These are phyloP conservation scores for Botrytis cinerea DNA, from an alignment of 2,329 filamentous ascomycete genomes.

Conservation along the genomic window DNA sequence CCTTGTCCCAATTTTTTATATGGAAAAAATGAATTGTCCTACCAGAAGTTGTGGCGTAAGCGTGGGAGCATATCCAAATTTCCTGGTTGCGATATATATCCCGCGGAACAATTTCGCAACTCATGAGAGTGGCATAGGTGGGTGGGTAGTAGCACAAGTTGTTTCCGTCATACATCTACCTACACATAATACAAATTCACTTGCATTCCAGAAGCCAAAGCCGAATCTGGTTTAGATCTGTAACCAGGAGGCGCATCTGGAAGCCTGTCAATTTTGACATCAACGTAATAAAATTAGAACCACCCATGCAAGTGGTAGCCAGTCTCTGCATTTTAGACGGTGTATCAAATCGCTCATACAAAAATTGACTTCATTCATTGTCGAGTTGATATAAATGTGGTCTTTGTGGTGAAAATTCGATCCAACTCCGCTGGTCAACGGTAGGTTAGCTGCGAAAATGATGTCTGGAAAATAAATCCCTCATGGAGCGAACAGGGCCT, in stretches of 20 bases:
- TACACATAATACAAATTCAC: slow-evolving; percentile 3
- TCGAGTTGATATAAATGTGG: not conserved
- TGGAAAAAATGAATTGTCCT: not conserved
- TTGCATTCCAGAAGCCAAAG: slow-evolving; percentile 3
- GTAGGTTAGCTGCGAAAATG: not conserved
- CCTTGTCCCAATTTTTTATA: not conserved
- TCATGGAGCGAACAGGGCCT: not conserved
- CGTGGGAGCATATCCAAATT: not conserved
- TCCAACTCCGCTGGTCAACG: not conserved
- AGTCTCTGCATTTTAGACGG: not conserved
- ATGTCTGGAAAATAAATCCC: slow-evolving; percentile 19
- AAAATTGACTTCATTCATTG: not conserved
- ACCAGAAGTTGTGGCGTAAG: not conserved
- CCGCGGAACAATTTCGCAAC: slow-evolving; percentile 1
- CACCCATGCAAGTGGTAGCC: not conserved
- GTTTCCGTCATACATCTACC: slow-evolving; percentile 6
- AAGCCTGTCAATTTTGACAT: not conserved
- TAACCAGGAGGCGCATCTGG: not conserved
- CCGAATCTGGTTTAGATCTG: not conserved
- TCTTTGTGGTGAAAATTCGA: not conserved
- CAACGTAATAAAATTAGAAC: not conserved
- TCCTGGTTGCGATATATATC: not conserved
- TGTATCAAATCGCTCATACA: slow-evolving; percentile 21
- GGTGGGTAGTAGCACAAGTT: not conserved
- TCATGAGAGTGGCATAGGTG: not conserved